These are phyloP conservation scores for Fusarium chaquense DNA, from an alignment of 2,329 filamentous ascomycete genomes.

Conservation along the genomic window DNA sequence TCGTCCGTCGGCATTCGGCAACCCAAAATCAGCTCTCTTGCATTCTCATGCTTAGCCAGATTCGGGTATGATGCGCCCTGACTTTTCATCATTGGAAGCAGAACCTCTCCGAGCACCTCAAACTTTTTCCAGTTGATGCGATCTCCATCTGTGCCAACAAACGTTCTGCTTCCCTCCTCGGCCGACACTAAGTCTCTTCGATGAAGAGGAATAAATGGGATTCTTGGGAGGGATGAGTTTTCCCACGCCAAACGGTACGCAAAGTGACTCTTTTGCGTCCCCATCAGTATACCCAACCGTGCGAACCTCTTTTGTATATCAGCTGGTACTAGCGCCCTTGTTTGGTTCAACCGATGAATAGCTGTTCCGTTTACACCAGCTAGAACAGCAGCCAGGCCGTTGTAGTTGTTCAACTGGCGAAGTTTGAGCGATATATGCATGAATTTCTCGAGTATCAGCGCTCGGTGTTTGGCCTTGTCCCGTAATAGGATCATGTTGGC, in stretches of 20 bases:
- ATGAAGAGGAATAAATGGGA: slow-evolving; percentile 93
- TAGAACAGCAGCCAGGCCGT: slow-evolving; percentile 91
- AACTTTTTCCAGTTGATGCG: slow-evolving; percentile 99
- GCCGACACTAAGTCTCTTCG: slow-evolving; percentile 90
- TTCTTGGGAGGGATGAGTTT: slow-evolving; percentile 88
- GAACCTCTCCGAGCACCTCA: slow-evolving; percentile 92
- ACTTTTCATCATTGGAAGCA: slow-evolving; percentile 91
- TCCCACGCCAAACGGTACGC: slow-evolving; percentile 98
- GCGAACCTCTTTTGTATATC: slow-evolving; percentile 86
- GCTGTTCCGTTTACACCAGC: slow-evolving; percentile 91
- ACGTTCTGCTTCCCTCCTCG: slow-evolving; percentile 91
- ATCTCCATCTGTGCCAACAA: slow-evolving; percentile 78
- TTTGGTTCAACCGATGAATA: slow-evolving; percentile 85
- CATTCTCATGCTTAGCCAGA: slow-evolving; percentile 75
- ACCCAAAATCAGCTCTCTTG: slow-evolving; percentile 82
- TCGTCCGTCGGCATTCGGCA: slow-evolving; percentile 86
- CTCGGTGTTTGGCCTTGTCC: slow-evolving; percentile 96
- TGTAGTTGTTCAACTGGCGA: slow-evolving; percentile 95
- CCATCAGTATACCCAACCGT: slow-evolving; percentile 90
- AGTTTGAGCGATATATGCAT: slow-evolving; percentile 90
- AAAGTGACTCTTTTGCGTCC: slow-evolving; percentile 90
- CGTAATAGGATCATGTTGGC: slow-evolving; percentile 86
- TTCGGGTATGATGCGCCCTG: slow-evolving; percentile 86
- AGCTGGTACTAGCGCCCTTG: slow-evolving; percentile 78
- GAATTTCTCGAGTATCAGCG: slow-evolving; percentile 92